Base-by-base conservation (phyloP, 352 stramenopile species). In the Globisporangium irregulare region DNA sequence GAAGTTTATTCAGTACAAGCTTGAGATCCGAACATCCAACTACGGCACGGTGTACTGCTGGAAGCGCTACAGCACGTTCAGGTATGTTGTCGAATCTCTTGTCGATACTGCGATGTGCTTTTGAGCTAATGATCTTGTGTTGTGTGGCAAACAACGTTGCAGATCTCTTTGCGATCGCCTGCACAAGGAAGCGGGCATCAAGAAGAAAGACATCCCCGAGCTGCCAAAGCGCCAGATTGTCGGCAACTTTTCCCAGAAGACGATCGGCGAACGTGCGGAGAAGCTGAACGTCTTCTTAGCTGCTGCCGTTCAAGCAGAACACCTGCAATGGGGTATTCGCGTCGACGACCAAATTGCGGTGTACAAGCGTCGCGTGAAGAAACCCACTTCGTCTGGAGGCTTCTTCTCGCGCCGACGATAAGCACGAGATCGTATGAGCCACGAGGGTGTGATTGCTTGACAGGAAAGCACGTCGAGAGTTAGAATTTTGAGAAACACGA, bases 1-100 rank as follows among this genome's bases (percentile, higher is more conserved):
- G 69, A 94, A 94, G 71, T 96, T 94, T 62, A 93, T 96, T 59
- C 86, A 96, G 76, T 96, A 96, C 81, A 94, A 96, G 71, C 73
- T 96, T 48, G 86, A 96, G 75, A 92, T 96, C 71, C 78, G 82
- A 67, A 96, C 88, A 59, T 90, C 71, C 48, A 96, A 94, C 80
- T 94, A 93, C 71, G 88, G 88, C 79, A 96, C 88, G 14, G 77
- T 96, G 22, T 94, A 82, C 73, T 93, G 84, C 75, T 96, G 88
- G 88, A 94, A 94, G 68, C 88, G 88, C 53, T 96, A 94, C 85
- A 91, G 80, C 72, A 96, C 88, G 5, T 96, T 96, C 77, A 80
- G 87, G 81, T 93, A 81, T 59, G 78, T n/a, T 50, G 6, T 9
- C 41, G 22, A 43, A 22, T 22, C 4, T 50, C 12, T 50, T n/a